These are phyloP conservation scores for Dothistroma pini DNA, from an alignment of 2,329 filamentous ascomycete species.

Conservation along the genomic window DNA sequence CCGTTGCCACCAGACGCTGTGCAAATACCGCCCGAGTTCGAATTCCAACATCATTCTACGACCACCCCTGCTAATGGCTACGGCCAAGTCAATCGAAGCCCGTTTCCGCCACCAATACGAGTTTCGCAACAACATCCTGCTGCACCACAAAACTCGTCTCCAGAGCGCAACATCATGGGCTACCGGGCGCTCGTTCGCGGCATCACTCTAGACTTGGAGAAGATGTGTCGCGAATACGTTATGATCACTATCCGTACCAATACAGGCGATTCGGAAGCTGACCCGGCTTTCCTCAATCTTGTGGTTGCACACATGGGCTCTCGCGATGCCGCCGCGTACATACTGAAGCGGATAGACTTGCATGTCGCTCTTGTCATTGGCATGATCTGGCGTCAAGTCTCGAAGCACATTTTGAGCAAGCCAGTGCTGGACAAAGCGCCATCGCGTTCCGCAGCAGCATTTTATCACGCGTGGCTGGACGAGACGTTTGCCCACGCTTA, in stretches of 20 bases:
- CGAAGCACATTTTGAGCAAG: conserved; percentile 4
- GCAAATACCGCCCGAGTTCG: background rate
- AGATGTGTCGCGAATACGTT: background rate
- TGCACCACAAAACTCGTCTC: background rate
- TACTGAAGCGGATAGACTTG: conserved; percentile 6
- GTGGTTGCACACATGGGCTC: conserved; percentile 8
- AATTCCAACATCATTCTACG: background rate
- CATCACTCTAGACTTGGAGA: background rate
- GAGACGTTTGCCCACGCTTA: conserved; percentile 4
- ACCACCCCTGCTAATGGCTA: background rate
- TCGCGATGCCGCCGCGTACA: conserved; percentile 3
- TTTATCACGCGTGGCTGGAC: conserved; percentile 6
- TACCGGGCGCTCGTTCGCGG: background rate
- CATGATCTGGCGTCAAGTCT: conserved; percentile 11
- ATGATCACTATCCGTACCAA: background rate
- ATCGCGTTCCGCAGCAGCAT: conserved; percentile 3
- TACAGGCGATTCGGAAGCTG: background rate
- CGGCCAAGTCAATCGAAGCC: background rate
- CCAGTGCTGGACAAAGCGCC: conserved; percentile 8
- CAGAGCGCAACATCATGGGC: background rate
- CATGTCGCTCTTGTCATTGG: conserved; percentile 10
- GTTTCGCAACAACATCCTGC: background rate
- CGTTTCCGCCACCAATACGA: background rate
- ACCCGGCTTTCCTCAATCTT: conserved; percentile 6
- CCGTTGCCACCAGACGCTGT: background rate